These are phyloP conservation scores for Fusarium secorum DNA, from an alignment of 2,329 filamentous ascomycete species.

Conservation along the genomic window DNA sequence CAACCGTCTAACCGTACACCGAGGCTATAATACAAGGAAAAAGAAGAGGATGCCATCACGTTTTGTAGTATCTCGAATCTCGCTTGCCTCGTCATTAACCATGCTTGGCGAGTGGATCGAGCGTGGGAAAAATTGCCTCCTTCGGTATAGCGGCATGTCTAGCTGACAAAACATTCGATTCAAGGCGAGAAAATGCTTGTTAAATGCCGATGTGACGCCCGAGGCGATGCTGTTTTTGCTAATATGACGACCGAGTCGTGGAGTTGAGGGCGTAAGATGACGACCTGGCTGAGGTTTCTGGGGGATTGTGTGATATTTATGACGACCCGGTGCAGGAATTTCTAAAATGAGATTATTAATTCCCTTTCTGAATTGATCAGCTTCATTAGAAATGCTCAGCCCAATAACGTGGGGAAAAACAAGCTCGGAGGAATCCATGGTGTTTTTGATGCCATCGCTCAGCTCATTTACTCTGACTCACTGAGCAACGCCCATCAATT, in stretches of 20 bases:
- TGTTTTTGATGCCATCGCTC: background rate
- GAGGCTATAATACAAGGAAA: background rate
- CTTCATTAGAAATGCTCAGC: background rate
- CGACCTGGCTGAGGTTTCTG: conserved; percentile 1
- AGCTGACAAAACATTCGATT: conserved; percentile 22
- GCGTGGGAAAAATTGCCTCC: conserved; percentile 3
- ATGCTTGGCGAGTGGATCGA: conserved; percentile 17
- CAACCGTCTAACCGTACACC: background rate
- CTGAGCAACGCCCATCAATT: background rate
- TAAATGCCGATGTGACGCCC: conserved; percentile 11
- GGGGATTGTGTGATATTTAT: conserved; percentile 3
- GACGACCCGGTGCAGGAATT: conserved; percentile 1
- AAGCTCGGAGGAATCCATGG: background rate
- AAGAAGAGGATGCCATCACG: conserved; percentile 7
- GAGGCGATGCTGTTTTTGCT: conserved; percentile 1
- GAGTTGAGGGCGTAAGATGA: conserved; percentile 25
- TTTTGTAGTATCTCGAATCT: conserved; percentile 17
- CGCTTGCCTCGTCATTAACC: conserved; percentile 15
- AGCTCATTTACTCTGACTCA: background rate
- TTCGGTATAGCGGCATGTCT: conserved; percentile 16
- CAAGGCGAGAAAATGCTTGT: background rate
- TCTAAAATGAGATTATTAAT: background rate
- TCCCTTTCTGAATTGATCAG: background rate
- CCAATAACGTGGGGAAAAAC: background rate
- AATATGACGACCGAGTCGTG: conserved; percentile 11